These are phyloP conservation scores for Triangularia verruculosa DNA, from an alignment of 2,329 filamentous ascomycete genomes.

Conservation along the genomic window DNA sequence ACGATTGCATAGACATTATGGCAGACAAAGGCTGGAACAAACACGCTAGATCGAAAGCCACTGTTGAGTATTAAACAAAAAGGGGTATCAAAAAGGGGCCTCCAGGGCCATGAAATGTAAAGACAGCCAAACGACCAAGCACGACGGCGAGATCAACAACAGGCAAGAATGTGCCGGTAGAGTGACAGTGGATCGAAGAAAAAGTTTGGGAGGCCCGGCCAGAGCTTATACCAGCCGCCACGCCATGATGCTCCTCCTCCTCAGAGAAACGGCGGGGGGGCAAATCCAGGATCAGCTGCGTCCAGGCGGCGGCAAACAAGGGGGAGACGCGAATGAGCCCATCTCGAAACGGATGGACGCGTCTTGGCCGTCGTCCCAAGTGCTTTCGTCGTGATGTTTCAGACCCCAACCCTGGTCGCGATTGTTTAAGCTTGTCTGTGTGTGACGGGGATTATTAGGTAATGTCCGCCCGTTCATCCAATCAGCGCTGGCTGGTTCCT, in stretches of 20 bases:
- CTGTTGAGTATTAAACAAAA: background rate
- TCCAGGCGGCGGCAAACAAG: background rate
- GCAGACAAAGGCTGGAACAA: background rate
- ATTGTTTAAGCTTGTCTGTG: background rate
- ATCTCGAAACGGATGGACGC: background rate
- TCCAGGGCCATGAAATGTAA: background rate
- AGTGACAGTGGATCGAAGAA: background rate
- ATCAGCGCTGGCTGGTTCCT: background rate
- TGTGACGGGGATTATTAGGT: background rate
- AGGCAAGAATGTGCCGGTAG: background rate
- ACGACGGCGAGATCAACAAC: background rate
- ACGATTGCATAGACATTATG: slow-evolving; percentile 16
- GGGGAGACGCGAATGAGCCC: background rate
- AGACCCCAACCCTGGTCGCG: background rate
- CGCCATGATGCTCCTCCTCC: background rate
- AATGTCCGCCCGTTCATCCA: background rate
- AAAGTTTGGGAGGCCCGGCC: background rate
- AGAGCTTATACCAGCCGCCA: background rate
- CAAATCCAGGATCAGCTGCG: background rate
- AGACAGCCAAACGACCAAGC: background rate
- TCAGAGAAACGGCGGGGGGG: background rate
- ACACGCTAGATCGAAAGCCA: background rate
- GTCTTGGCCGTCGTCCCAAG: background rate
- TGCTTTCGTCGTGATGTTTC: background rate
- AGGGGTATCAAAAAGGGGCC: background rate